These are phyloP conservation scores for Diospyros kaki DNA, from an alignment of 148 eudicot species.

Conservation along the genomic window DNA sequence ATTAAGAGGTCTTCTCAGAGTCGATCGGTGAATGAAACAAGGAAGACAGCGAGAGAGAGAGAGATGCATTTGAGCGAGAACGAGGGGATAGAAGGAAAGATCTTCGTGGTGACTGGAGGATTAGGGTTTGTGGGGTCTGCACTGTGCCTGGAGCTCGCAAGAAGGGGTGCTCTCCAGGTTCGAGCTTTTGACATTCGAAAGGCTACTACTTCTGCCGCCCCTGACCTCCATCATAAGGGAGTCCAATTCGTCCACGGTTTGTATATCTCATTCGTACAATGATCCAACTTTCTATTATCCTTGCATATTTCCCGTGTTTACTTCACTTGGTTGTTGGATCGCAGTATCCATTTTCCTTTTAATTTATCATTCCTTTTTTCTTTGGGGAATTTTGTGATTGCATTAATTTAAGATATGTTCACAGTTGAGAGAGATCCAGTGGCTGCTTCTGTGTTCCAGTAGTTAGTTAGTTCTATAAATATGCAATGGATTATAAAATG, in stretches of 20 bases:
- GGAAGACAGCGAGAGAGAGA: conserved; percentile 1
- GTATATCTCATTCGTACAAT: background rate
- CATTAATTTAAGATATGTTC: background rate
- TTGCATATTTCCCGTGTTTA: too few species aligned
- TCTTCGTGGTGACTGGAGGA: conserved; percentile 78
- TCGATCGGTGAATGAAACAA: too few species aligned
- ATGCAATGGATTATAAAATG: too few species aligned
- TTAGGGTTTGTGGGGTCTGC: conserved; percentile 78
- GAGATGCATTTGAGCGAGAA: conserved; percentile 86
- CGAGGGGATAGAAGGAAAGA: conserved; percentile 80
- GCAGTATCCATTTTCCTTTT: background rate
- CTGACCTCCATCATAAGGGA: conserved; percentile 33
- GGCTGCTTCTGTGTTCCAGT: background rate
- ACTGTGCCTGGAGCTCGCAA: conserved; percentile 66
- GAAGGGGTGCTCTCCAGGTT: conserved; percentile 70
- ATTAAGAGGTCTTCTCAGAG: too few species aligned
- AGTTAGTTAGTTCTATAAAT: too few species aligned
- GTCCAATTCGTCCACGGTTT: conserved; percentile 45
- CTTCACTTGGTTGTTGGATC: too few species aligned
- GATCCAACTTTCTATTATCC: background rate
- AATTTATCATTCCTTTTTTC: background rate
- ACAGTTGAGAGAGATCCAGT: background rate
- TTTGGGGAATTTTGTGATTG: too few species aligned
- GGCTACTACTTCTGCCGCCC: conserved; percentile 48
- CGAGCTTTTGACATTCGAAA: conserved; percentile 56